A percentile compares a stretch with the other conserved stretches of the same genome.
Evolutionary conservation across 176 grass and related monocot species (phyloP).

Genomic region (Bromus sterilis): DNA sequence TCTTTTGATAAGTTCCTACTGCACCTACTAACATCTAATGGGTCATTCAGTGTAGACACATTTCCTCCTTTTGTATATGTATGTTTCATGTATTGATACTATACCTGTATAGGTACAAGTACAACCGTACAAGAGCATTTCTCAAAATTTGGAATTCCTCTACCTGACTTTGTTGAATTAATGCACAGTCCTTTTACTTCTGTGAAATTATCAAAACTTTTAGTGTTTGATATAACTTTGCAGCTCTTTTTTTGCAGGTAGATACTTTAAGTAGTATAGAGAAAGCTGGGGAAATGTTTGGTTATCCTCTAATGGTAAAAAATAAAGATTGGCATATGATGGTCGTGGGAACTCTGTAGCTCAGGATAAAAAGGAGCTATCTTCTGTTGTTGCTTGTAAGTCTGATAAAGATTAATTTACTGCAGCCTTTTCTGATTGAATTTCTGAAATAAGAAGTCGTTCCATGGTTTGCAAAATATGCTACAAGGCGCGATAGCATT

Average conservation of each 20-base stretch:
- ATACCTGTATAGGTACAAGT: conserved; percentile 78
- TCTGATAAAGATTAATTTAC: neutral
- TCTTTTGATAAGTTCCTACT: neutral
- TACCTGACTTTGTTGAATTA: conserved; percentile 85
- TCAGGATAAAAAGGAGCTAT: conserved; percentile 49
- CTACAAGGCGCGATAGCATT: neutral
- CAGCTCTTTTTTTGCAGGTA: conserved; percentile 32
- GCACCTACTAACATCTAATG: neutral
- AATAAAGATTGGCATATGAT: conserved; percentile 92
- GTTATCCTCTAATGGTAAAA: conserved; percentile 95
- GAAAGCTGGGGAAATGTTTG: conserved; percentile 77
- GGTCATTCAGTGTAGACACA: neutral
- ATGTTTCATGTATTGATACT: neutral
- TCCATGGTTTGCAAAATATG: neutral
- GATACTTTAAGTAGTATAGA: conserved; percentile 51
- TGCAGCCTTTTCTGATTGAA: neutral
- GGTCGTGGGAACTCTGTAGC: conserved; percentile 82
- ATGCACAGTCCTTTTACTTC: neutral
- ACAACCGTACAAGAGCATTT: conserved; percentile 82
- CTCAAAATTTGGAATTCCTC: conserved; percentile 53
- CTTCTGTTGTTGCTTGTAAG: conserved; percentile 73
- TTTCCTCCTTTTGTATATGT: neutral
- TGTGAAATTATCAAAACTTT: neutral
- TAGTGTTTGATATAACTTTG: neutral
- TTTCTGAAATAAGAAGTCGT: neutral